Percentiles rank a stretch among this genome's conserved stretches.
Evolutionary conservation across 208 protist genomes (phyloP).

Genomic region (Acanthamoeba quina): DNA sequence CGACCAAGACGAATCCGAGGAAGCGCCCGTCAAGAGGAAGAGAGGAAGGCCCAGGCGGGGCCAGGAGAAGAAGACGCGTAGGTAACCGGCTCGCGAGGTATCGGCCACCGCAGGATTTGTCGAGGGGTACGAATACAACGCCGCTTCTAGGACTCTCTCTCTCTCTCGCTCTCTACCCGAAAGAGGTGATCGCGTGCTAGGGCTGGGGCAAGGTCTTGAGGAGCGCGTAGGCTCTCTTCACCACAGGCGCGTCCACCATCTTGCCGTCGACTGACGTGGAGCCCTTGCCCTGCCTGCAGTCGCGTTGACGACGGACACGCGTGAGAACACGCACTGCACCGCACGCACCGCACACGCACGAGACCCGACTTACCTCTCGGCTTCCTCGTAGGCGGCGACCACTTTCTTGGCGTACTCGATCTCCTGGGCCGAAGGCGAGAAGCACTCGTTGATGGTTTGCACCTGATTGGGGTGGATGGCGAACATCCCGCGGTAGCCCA

Average conservation of each 20-base stretch:
- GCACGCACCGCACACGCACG: not conserved
- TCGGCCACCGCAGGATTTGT: too few relatives aligned
- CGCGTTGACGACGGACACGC: not conserved
- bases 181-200: too few relatives aligned
- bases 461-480: conserved; percentile 72
- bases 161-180: too few relatives aligned
- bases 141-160: too few relatives aligned
- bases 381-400: conserved; percentile 64
- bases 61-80: not conserved
- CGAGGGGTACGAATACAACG: too few relatives aligned
- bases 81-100: too few relatives aligned
- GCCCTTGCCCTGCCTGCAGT: conserved; percentile 53
- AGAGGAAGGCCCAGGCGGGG: not conserved
- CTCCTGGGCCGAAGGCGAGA: conserved; percentile 61
- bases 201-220: conserved; percentile 1
- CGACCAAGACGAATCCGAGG: not conserved
- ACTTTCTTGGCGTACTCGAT: conserved; percentile 60
- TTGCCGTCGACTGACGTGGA: conserved; percentile 71
- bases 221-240: conserved; percentile 71
- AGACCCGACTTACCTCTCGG: not conserved
- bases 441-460: conserved; percentile 67
- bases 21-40: not conserved
- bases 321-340: not conserved
- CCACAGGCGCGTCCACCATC: conserved; percentile 72
- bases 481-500: conserved; percentile 70